A percentile compares a stretch with the other conserved stretches of the same genome.
Evolutionary conservation across 768 basidiomycete species (phyloP).

Genomic region (Clitopilus passeckerianus): DNA sequence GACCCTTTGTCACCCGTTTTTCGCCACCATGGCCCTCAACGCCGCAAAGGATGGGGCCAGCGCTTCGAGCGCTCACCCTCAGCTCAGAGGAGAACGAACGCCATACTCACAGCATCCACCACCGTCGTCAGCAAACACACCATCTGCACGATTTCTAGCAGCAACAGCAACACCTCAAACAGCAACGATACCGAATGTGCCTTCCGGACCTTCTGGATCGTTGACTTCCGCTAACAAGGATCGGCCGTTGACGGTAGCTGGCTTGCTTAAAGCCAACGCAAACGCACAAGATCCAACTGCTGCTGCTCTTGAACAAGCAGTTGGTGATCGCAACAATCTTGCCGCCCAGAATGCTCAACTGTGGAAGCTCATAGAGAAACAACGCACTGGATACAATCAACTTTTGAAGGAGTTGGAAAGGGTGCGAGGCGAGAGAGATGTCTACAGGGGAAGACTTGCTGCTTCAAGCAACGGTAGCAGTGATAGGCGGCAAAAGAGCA

Average conservation of each 20-base stretch:
- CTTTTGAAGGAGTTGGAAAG: slow-evolving; percentile 84
- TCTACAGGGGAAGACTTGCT: slow-evolving; percentile 47
- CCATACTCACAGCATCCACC: not conserved
- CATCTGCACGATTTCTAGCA: not conserved
- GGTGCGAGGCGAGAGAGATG: slow-evolving; percentile 72
- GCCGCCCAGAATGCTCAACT: slow-evolving; percentile 84
- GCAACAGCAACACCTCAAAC: not conserved
- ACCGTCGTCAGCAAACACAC: not conserved
- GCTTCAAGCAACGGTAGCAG: slow-evolving; percentile 18
- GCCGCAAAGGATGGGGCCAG: slow-evolving; percentile 2
- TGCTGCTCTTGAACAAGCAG: slow-evolving; percentile 72
- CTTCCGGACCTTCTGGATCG: not conserved
- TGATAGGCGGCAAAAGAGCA: slow-evolving; percentile 24
- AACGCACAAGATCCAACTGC: slow-evolving; percentile 45
- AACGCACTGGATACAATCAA: slow-evolving; percentile 74
- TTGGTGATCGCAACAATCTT: slow-evolving; percentile 77
- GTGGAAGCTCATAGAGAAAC: slow-evolving; percentile 95
- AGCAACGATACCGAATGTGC: not conserved
- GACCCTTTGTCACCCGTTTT: not conserved
- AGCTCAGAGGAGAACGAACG: not conserved
- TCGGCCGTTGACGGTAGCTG: slow-evolving; percentile 13
- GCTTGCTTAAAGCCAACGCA: slow-evolving; percentile 52
- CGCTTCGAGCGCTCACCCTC: slow-evolving; percentile 1
- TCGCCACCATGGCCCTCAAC: slow-evolving; percentile 14
- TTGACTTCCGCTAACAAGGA: slow-evolving; percentile 4